A percentile compares a stretch with the other conserved stretches of the same genome.
Evolutionary conservation across 2,329 filamentous ascomycete species (phyloP).

Genomic region (Hypoxylon sp.): DNA sequence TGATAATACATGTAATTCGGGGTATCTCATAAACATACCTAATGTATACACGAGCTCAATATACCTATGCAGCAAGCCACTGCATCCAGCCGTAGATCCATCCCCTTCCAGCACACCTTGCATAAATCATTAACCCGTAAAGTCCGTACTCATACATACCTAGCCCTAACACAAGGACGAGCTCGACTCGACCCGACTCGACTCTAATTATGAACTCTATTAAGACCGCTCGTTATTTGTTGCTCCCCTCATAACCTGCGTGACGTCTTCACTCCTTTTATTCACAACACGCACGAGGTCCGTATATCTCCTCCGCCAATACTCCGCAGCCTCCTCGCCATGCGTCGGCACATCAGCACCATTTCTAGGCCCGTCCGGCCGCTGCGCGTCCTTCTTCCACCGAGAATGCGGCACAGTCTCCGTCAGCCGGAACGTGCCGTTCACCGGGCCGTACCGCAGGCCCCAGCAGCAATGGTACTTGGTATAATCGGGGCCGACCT

Average conservation of each 20-base stretch:
- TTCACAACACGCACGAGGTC: conserved; percentile 44
- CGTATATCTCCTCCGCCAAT: conserved; percentile 50
- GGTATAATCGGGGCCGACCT: conserved; percentile 59
- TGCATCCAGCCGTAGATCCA: conserved; percentile 1
- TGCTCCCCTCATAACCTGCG: conserved; percentile 13
- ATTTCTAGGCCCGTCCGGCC: conserved; percentile 29
- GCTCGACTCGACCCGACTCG: not conserved
- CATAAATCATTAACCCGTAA: conserved; percentile 16
- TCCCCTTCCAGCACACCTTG: conserved; percentile 4
- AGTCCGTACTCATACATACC: conserved; percentile 19
- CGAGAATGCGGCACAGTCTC: conserved; percentile 62
- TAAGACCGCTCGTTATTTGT: conserved; percentile 8
- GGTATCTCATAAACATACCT: conserved; percentile 30
- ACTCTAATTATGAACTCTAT: not conserved
- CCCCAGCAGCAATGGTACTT: conserved; percentile 70
- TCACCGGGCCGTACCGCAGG: conserved; percentile 68
- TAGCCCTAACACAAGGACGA: not conserved
- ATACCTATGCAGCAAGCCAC: not conserved
- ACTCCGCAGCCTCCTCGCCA: conserved; percentile 54
- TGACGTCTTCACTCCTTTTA: conserved; percentile 32
- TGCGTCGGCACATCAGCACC: conserved; percentile 47
- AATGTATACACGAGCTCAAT: conserved; percentile 17
- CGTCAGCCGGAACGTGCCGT: conserved; percentile 68
- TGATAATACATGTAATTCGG: conserved; percentile 32
- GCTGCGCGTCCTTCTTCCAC: conserved; percentile 57